Conservation (phyloP, 164 flowering plant genomes). For the Vitis cinerea region DNA sequence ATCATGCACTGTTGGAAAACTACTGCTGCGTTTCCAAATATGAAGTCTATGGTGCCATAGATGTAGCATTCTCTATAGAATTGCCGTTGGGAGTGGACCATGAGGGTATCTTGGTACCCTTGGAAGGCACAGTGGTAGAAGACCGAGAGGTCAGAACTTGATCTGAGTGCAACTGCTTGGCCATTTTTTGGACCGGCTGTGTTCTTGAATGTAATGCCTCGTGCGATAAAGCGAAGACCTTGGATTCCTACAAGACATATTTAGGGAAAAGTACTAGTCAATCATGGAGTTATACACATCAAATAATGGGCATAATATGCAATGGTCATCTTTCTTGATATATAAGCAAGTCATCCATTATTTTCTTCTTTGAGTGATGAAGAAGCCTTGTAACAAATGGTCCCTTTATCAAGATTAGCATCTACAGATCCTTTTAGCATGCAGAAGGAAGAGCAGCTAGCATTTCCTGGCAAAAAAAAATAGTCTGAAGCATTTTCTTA, state of each 20-base stretch:
- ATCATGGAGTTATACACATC: background rate
- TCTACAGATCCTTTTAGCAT: too few species aligned
- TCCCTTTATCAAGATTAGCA: too few species aligned
- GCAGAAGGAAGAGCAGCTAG: too few species aligned
- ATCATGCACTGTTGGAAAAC: slow-evolving; percentile 53
- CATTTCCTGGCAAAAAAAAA: too few species aligned
- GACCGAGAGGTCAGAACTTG: slow-evolving; percentile 46
- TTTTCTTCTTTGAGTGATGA: too few species aligned
- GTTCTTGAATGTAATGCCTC: slow-evolving; percentile 38
- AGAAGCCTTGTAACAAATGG: too few species aligned
- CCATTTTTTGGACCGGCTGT: slow-evolving; percentile 41
- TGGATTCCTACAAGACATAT: slow-evolving; percentile 28
- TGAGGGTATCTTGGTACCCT: slow-evolving; percentile 53
- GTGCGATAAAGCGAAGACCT: slow-evolving; percentile 37
- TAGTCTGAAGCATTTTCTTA: too few species aligned
- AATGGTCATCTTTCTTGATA: too few species aligned
- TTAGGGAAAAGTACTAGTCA: background rate
- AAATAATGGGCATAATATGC: too few species aligned
- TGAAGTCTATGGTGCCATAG: slow-evolving; percentile 50
- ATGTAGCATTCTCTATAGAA: slow-evolving; percentile 46
- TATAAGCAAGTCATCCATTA: too few species aligned
- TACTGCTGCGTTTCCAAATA: slow-evolving; percentile 50
- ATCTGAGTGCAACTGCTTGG: slow-evolving; percentile 51
- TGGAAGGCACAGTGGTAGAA: slow-evolving; percentile 38
- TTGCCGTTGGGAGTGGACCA: slow-evolving; percentile 47